Conservation (phyloP, 176 grass and related monocot genomes). For the Musa beccarii region DNA sequence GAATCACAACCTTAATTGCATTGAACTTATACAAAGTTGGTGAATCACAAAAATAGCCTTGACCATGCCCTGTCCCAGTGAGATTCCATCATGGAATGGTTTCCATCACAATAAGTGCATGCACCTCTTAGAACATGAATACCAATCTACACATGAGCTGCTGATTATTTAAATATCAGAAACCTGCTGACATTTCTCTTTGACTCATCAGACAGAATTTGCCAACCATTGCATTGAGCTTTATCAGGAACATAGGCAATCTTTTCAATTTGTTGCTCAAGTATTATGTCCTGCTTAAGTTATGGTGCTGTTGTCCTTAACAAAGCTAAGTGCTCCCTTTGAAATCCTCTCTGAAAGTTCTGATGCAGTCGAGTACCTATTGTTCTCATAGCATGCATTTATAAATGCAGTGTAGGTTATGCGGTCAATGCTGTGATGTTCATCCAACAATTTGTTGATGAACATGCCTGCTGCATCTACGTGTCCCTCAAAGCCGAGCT, state of each 20-base stretch:
- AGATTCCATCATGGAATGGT: not conserved
- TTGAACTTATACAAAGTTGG: too few species aligned
- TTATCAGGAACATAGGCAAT: not conserved
- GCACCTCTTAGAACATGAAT: not conserved
- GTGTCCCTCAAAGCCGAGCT: constrained; percentile 48
- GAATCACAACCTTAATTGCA: too few species aligned
- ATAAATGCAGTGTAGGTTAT: constrained; percentile 50
- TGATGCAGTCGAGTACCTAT: constrained; percentile 62
- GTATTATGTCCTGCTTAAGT: constrained; percentile 16
- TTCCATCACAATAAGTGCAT: not conserved
- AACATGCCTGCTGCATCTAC: constrained; percentile 59
- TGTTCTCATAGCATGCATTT: constrained; percentile 55
- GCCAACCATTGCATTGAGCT: not conserved
- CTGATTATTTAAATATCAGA: not conserved
- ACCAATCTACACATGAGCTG: not conserved
- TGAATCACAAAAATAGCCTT: too few species aligned
- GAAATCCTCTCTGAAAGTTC: constrained; percentile 58
- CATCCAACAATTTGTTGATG: constrained; percentile 50
- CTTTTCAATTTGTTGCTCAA: not conserved
- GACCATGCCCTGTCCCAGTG: too few species aligned
- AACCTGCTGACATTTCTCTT: not conserved
- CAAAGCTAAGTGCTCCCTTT: constrained; percentile 31
- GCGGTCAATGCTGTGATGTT: constrained; percentile 47
- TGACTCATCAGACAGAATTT: not conserved
- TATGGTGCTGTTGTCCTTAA: constrained; percentile 28